phyloP scores from a whole-genome alignment of 1,284 basidiomycete species.

The Sphaerobolus stellatus region DNA sequence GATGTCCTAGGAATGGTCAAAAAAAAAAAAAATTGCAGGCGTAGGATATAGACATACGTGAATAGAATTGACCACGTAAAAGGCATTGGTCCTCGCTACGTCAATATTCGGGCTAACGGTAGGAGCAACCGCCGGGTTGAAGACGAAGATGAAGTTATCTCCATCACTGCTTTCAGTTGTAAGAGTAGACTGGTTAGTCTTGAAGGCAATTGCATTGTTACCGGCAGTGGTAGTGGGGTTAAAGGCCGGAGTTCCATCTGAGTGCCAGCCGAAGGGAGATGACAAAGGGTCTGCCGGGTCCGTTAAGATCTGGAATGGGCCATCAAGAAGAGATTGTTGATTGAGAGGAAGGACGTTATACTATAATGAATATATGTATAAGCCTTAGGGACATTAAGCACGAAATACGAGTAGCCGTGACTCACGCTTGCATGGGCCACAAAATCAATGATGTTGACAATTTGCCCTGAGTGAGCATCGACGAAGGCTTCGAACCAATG shows the following conservation, averaged over 20 bases:
- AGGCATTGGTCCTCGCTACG: conserved; percentile 49
- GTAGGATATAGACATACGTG: conserved; percentile 28
- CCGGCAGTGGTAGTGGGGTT: conserved; percentile 26
- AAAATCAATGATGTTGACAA: conserved; percentile 56
- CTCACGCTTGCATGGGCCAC: conserved; percentile 45
- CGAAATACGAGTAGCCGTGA: no score
- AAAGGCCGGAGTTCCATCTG: conserved; percentile 31
- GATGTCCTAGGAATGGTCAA: conserved; percentile 33
- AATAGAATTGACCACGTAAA: conserved; percentile 50
- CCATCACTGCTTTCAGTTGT: conserved; percentile 35
- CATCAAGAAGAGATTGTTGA: conserved; percentile 32
- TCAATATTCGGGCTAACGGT: conserved; percentile 39
- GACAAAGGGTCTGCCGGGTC: conserved; percentile 41
- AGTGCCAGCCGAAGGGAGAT: conserved; percentile 55
- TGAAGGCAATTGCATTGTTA: conserved; percentile 44
- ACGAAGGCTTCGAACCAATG: conserved; percentile 67
- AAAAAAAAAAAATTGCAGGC: not conserved
- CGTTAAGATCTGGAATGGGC: conserved; percentile 41
- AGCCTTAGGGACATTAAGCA: no score
- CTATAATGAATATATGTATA: conserved; percentile 22
- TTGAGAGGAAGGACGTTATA: conserved; percentile 46
- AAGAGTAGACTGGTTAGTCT: conserved; percentile 27
- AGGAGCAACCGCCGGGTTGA: conserved; percentile 26
- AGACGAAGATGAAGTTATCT: conserved; percentile 41
- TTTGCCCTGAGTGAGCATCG: conserved; percentile 54